Conservation (phyloP, 345 rosid genomes). For the Lagerstroemia speciosa region DNA sequence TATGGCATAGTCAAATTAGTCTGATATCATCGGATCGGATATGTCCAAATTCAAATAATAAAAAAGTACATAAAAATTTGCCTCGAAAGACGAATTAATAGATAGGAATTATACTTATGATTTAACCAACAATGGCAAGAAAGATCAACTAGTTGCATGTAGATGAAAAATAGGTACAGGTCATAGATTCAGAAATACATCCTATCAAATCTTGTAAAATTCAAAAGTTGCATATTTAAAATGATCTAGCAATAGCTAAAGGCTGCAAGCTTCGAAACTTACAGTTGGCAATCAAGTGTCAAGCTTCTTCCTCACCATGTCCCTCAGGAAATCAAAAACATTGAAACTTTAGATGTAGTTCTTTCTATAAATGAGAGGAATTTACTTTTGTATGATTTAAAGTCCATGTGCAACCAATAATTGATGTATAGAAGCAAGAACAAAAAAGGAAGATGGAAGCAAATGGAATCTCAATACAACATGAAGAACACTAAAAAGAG, state of each 20-base stretch:
- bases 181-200: background rate
- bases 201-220: background rate
- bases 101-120: background rate
- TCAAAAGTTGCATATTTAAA: background rate
- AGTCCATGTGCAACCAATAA: too few relatives aligned
- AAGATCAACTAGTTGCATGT: background rate
- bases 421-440: too few relatives aligned
- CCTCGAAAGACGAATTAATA: background rate
- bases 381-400: too few relatives aligned
- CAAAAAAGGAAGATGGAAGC: too few relatives aligned
- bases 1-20: background rate
- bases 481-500: too few relatives aligned
- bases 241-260: too few relatives aligned
- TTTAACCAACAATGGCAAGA: background rate
- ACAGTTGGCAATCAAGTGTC: constrained; percentile 77
- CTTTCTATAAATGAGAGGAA: too few relatives aligned
- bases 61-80: background rate
- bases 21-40: background rate
- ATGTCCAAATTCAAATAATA: background rate
- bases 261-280: constrained; percentile 15
- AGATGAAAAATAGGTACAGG: background rate
- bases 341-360: too few relatives aligned
- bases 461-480: too few relatives aligned
- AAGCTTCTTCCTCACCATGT: constrained; percentile 82
- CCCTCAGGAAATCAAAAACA: too few relatives aligned